These are phyloP conservation scores for Globisporangium recalcitrans DNA, from an alignment of 352 stramenopile genomes.

Conservation along the genomic window DNA sequence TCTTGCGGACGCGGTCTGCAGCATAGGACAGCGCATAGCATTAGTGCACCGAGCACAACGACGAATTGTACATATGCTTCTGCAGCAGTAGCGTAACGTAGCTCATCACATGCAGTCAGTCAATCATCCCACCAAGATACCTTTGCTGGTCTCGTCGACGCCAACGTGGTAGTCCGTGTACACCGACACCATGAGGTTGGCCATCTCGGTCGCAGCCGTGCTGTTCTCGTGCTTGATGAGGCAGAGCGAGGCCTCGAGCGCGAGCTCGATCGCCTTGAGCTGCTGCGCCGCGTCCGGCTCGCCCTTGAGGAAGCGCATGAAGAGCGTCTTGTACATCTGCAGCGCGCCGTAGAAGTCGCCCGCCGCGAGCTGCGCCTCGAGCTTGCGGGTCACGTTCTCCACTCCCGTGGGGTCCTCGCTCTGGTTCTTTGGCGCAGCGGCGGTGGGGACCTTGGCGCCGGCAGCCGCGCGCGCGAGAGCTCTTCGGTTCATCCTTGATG, in stretches of 20 bases:
- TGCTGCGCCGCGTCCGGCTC: conserved; percentile 53
- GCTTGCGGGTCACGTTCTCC: conserved; percentile 74
- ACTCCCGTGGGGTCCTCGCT: conserved; percentile 42
- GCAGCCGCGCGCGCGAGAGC: conserved; percentile 48
- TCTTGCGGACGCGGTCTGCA: conserved; percentile 48
- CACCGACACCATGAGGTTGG: conserved; percentile 68
- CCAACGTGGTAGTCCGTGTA: conserved; percentile 64
- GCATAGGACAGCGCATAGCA: neutral
- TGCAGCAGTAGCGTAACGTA: neutral
- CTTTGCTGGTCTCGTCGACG: conserved; percentile 71
- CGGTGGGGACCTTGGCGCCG: conserved; percentile 15
- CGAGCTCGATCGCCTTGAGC: conserved; percentile 55
- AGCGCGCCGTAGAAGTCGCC: conserved; percentile 84
- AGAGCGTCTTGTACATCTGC: conserved; percentile 90
- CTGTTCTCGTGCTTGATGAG: conserved; percentile 71
- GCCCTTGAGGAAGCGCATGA: conserved; percentile 81
- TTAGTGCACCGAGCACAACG: neutral
- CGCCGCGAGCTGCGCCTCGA: conserved; percentile 62
- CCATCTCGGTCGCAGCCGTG: conserved; percentile 77
- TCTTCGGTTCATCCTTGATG: conserved; percentile 62
- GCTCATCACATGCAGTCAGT: neutral
- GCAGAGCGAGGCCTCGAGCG: conserved; percentile 55
- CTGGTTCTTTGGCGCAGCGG: neutral
- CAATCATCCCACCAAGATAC: conserved; percentile 7
- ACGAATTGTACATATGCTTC: neutral